Base-by-base conservation (phyloP, 495 filamentous ascomycete species). In the Aspergillus saccharolyticus region DNA sequence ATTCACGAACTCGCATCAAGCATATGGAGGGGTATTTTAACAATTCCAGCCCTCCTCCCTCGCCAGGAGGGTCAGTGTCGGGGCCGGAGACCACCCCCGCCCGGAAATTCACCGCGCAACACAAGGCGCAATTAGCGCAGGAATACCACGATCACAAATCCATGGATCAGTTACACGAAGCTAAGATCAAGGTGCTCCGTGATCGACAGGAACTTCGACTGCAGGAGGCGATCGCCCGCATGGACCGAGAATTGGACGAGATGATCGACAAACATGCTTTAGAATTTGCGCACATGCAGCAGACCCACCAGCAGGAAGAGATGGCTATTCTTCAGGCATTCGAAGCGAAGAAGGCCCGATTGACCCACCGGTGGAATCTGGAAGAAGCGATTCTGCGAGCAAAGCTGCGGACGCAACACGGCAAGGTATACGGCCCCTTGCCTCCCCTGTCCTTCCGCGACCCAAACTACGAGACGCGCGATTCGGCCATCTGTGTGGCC, bases 1-100 rank as follows among this genome's bases (percentile, higher is more conserved):
- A 83, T 58, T 83, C 88, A 4, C 71, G 78, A n/a, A 84, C 87
- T 17, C 84, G 86, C 43, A 80, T 91, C 33, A 83, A 83, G 63
- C 81, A 91, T 56, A 90, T 91, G 88, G 88, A 90, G 66, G 85
- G 84, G 3, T 91, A 89, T 63, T 87, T 87, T 68, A 78, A 80
- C 57, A 85, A 81, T 49, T 73, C 79, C 3, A 80, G 77, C 49
- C 75, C 76, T 4, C 70, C 70, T 20, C 63, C 64, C 17, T 72
- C 70, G 5, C 68, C 72, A 19, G 56, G 63, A 7, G 60, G 65
- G 30, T 64, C 65, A 8, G 65, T 57, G 17, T 51, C 66, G 19
- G 56, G 58, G 17, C 48, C 66, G 21, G 56, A 58, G 1, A 59
- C 57, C 5, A 42, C 53, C 21, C 58, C 66, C 10, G 30, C 65